phyloP scores from a whole-genome alignment of 2,329 filamentous ascomycete species.

The Didymella pinodella region DNA sequence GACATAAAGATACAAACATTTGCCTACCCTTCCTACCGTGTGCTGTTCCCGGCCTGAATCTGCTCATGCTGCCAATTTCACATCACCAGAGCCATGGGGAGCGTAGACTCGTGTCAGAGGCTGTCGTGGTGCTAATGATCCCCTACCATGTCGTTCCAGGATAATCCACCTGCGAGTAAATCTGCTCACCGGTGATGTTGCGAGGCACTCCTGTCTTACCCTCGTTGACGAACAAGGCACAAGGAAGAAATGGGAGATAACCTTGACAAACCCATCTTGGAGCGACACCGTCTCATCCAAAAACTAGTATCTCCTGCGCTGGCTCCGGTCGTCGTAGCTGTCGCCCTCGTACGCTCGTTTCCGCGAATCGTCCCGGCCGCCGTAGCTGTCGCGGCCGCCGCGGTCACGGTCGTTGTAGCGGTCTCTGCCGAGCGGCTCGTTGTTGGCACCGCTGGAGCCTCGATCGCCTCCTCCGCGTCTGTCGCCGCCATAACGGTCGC shows the following conservation, averaged over 20 bases:
- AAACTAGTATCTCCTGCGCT: slow-evolving; percentile 66
- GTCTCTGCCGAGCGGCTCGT: slow-evolving; percentile 76
- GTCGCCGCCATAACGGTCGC: slow-evolving; percentile 38
- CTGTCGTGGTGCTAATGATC: neutral
- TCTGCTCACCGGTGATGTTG: slow-evolving; percentile 38
- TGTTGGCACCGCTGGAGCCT: slow-evolving; percentile 76
- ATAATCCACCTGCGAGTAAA: slow-evolving; percentile 5
- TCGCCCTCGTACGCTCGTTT: slow-evolving; percentile 74
- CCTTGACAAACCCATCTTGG: slow-evolving; percentile 50
- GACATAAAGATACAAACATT: slow-evolving; percentile 21
- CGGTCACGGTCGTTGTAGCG: slow-evolving; percentile 52
- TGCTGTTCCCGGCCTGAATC: neutral
- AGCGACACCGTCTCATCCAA: slow-evolving; percentile 5
- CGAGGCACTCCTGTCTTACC: slow-evolving; percentile 43
- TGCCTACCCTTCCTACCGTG: slow-evolving; percentile 29
- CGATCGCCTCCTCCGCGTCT: slow-evolving; percentile 37
- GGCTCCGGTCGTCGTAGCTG: slow-evolving; percentile 77
- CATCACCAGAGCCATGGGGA: neutral
- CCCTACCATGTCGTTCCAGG: neutral
- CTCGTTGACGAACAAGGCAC: slow-evolving; percentile 45
- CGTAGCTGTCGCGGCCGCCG: slow-evolving; percentile 47
- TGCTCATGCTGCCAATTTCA: neutral
- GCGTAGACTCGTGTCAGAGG: neutral
- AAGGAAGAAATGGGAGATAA: slow-evolving; percentile 46
- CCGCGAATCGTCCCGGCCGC: slow-evolving; percentile 51